Evolutionary conservation across 2,329 filamentous ascomycete genomes (phyloP).

Genomic region (Fusarium heterosporum): DNA sequence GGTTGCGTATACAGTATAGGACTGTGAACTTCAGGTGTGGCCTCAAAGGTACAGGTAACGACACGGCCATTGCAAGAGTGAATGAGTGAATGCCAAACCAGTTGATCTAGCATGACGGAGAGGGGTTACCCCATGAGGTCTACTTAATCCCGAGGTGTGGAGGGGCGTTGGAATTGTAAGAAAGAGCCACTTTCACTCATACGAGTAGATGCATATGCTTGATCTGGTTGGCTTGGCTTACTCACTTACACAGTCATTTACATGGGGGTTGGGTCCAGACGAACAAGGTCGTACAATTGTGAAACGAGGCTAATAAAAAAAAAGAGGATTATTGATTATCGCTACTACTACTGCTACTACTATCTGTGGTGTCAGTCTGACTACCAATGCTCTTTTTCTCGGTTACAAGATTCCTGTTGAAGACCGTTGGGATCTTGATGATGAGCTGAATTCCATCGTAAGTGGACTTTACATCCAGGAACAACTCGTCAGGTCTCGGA

Average conservation of each 20-base stretch:
- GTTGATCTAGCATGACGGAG: conserved; percentile 35
- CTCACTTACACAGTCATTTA: conserved; percentile 17
- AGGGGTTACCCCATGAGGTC: conserved; percentile 42
- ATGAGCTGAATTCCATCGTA: conserved; percentile 68
- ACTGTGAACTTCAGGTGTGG: not conserved
- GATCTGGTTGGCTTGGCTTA: conserved; percentile 20
- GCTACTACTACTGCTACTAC: conserved; percentile 1
- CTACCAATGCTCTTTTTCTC: conserved; percentile 26
- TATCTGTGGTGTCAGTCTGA: conserved; percentile 16
- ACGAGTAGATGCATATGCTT: conserved; percentile 27
- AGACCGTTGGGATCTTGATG: conserved; percentile 68
- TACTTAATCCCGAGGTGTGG: conserved; percentile 33
- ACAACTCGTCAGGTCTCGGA: conserved; percentile 62
- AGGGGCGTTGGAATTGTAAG: conserved; percentile 6
- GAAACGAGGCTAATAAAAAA: conserved; percentile 32
- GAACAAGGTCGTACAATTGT: conserved; percentile 24
- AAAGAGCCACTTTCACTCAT: conserved; percentile 21
- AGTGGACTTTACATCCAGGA: conserved; percentile 68
- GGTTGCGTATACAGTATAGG: conserved; percentile 23
- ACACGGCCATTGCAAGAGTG: conserved; percentile 8
- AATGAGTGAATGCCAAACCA: conserved; percentile 13
- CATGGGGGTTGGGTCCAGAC: conserved; percentile 18
- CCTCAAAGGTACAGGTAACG: conserved; percentile 2
- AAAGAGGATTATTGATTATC: conserved; percentile 30
- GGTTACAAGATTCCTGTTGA: conserved; percentile 52